Conservation (phyloP, 2,329 filamentous ascomycete genomes). For the Colletotrichum somersetense region DNA sequence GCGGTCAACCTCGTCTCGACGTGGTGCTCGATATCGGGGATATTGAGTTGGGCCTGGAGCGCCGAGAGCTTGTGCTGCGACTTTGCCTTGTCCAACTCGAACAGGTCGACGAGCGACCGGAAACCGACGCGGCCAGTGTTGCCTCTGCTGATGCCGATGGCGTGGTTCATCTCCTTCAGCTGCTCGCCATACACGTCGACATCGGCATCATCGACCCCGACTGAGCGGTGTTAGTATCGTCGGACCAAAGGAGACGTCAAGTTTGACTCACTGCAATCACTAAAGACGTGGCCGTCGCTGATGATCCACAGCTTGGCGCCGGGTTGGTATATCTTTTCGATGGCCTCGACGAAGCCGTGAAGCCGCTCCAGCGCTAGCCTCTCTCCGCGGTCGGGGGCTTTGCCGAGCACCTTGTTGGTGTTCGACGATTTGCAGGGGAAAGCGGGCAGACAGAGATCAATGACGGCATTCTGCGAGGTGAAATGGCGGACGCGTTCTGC, state of each 20-base stretch:
- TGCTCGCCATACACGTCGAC: constrained; percentile 55
- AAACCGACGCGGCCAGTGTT: constrained; percentile 47
- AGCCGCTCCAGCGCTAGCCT: constrained; percentile 50
- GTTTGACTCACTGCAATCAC: constrained; percentile 54
- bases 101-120: constrained; percentile 48
- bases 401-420: constrained; percentile 50
- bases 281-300: constrained; percentile 57
- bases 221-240: constrained; percentile 37
- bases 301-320: constrained; percentile 54
- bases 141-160: constrained; percentile 45
- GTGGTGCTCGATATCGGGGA: constrained; percentile 54
- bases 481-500: constrained; percentile 44
- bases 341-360: constrained; percentile 46
- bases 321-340: constrained; percentile 50
- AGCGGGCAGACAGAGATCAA: constrained; percentile 52
- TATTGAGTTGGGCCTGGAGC: constrained; percentile 18
- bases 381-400: constrained; percentile 52
- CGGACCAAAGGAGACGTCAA: accelerated
- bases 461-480: constrained; percentile 41
- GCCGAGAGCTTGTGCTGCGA: constrained; percentile 20
- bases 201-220: constrained; percentile 58
- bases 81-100: constrained; percentile 54
- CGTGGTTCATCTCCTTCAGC: constrained; percentile 54
- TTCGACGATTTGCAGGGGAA: constrained; percentile 57
- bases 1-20: constrained; percentile 45